Percentiles rank a stretch among this genome's conserved stretches.
phyloP scores from a whole-genome alignment of 2,329 filamentous ascomycete genomes.

The Arthrobotrys conoides region DNA sequence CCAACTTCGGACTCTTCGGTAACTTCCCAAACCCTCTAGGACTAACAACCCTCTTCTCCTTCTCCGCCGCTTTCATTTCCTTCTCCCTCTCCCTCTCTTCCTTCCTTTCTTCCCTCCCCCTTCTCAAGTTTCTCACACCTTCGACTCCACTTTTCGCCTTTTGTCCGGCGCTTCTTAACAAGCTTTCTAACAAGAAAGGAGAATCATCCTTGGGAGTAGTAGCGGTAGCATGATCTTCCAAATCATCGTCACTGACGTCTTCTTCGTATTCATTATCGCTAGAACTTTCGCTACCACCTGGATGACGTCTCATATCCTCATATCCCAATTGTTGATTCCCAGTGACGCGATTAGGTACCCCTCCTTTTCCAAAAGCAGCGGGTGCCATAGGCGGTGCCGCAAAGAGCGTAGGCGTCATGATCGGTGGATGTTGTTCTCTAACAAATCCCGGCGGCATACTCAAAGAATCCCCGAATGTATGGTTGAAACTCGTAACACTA shows the following conservation, averaged over 20 bases:
- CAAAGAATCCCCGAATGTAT: constrained; percentile 64
- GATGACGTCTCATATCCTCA: constrained; percentile 34
- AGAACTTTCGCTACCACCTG: constrained; percentile 51
- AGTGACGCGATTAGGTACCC: constrained; percentile 42
- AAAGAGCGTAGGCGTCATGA: constrained; percentile 64
- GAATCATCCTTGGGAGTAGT: constrained; percentile 57
- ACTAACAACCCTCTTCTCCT: constrained; percentile 75
- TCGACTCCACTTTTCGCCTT: constrained; percentile 59
- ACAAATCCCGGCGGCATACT: constrained; percentile 58
- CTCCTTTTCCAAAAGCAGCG: constrained; percentile 49
- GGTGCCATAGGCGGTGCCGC: constrained; percentile 63
- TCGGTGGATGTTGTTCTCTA: constrained; percentile 61
- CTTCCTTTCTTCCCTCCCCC: constrained; percentile 75
- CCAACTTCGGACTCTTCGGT: constrained; percentile 63
- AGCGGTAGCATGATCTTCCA: constrained; percentile 50
- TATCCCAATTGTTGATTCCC: constrained; percentile 22
- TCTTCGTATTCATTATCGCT: constrained; percentile 61
- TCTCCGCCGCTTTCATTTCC: constrained; percentile 74
- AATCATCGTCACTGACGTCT: constrained; percentile 52
- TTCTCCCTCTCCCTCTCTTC: constrained; percentile 77
- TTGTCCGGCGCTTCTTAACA: constrained; percentile 57
- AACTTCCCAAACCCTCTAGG: constrained; percentile 56
- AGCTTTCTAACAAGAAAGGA: constrained; percentile 57
- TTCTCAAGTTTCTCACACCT: constrained; percentile 51
- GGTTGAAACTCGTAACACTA: constrained; percentile 64